phyloP scores from a whole-genome alignment of 768 basidiomycete species.

The Lenzites betulinus region DNA sequence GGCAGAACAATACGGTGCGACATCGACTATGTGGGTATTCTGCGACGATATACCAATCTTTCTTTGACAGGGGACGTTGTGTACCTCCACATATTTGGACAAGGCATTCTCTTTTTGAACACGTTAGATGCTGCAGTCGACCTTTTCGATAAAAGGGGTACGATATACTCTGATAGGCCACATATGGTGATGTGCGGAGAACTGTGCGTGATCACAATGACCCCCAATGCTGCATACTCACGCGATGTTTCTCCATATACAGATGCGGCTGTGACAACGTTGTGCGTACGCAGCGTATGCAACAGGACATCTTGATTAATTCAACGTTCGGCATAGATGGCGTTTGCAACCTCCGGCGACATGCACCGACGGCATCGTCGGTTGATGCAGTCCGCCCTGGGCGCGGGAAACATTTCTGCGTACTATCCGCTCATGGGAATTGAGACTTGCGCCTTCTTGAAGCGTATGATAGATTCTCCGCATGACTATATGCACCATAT shows the following conservation, averaged over 20 bases:
- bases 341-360: slow-evolving; percentile 60
- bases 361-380: slow-evolving; percentile 58
- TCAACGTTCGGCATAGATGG: background rate
- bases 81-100: slow-evolving; percentile 64
- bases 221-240: background rate
- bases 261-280: slow-evolving; percentile 7
- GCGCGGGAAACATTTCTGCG: slow-evolving; percentile 46
- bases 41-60: background rate
- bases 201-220: slow-evolving; percentile 39
- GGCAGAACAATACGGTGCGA: slow-evolving; percentile 62
- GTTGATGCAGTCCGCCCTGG: slow-evolving; percentile 62
- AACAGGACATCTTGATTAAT: background rate
- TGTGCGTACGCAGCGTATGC: background rate
- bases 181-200: slow-evolving; percentile 68
- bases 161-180: slow-evolving; percentile 75
- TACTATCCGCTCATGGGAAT: slow-evolving; percentile 56
- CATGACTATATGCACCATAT: slow-evolving; percentile 4
- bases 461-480: slow-evolving; percentile 45
- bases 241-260: background rate
- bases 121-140: slow-evolving; percentile 58
- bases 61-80: slow-evolving; percentile 54
- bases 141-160: slow-evolving; percentile 67
- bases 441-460: slow-evolving; percentile 56
- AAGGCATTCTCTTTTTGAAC: slow-evolving; percentile 69
- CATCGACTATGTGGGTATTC: background rate